Evolutionary conservation across 176 grass and related monocot genomes (phyloP).

Genomic region (Carex kokanica): DNA sequence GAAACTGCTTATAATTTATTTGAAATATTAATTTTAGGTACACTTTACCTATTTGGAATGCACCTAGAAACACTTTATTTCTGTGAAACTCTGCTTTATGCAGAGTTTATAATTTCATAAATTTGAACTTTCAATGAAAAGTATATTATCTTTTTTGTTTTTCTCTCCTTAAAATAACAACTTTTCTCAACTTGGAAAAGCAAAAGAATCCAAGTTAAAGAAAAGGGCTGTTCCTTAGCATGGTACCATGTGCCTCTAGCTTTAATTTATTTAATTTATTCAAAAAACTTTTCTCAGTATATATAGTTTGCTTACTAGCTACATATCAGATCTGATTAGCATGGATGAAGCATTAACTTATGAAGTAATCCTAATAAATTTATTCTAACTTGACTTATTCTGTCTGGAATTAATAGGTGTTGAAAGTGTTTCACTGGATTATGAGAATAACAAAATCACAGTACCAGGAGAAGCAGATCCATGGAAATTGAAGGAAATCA

Average conservation of each 20-base stretch:
- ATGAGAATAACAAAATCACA: conserved; percentile 41
- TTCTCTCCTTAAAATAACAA: neutral
- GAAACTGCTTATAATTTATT: too few species aligned
- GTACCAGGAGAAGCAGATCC: conserved; percentile 52
- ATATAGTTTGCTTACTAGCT: neutral
- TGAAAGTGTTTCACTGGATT: conserved; percentile 34
- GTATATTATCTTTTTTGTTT: too few species aligned
- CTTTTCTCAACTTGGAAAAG: neutral
- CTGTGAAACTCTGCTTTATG: too few species aligned
- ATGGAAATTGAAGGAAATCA: conserved; percentile 43
- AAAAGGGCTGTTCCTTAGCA: neutral
- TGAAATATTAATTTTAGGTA: too few species aligned
- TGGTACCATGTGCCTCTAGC: neutral
- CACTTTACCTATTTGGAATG: too few species aligned
- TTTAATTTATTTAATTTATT: neutral
- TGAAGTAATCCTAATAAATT: neutral
- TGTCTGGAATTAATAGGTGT: conserved; percentile 26
- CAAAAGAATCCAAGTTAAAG: neutral
- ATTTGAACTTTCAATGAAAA: too few species aligned
- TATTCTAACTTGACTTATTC: too few species aligned
- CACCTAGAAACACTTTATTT: too few species aligned
- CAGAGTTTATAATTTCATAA: too few species aligned
- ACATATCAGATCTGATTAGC: neutral
- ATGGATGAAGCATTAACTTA: neutral
- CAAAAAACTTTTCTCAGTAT: neutral